Evolutionary conservation across 78 protist genomes (phyloP).

Genomic region (Fonticula alba): DNA sequence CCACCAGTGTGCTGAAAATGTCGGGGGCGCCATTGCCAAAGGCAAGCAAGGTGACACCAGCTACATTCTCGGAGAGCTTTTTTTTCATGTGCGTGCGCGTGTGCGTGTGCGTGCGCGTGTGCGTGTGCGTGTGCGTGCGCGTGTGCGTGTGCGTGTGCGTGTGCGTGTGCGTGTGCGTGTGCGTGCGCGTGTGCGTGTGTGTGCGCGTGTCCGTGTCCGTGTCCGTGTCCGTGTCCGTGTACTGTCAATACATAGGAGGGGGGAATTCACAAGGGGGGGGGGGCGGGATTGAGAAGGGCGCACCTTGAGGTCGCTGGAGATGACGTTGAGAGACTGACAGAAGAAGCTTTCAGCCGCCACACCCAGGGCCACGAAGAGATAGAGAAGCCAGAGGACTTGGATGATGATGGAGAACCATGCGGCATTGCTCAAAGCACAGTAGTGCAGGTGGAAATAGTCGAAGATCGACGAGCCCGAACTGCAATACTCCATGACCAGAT

Average conservation of each 20-base stretch:
- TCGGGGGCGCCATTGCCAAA: constrained; percentile 46
- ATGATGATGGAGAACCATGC: background rate
- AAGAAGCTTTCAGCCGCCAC: constrained; percentile 3
- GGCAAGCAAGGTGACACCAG: constrained; percentile 38
- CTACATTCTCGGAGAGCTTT: constrained; percentile 19
- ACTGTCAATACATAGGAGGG: too few species aligned
- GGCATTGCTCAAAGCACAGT: background rate
- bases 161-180: too few species aligned
- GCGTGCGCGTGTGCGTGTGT: too few species aligned
- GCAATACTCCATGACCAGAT: too few species aligned
- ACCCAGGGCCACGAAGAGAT: constrained; percentile 4
- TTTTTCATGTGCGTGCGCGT: too few species aligned
- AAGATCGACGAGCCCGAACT: background rate
- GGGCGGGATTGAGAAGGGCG: too few species aligned
- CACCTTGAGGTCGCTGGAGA: background rate
- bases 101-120: too few species aligned
- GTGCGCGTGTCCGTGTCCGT: too few species aligned
- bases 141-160: too few species aligned
- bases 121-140: too few species aligned
- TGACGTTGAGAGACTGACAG: constrained; percentile 6
- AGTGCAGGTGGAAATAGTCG: constrained; percentile 8
- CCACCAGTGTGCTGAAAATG: constrained; percentile 3
- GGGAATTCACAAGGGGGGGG: too few species aligned
- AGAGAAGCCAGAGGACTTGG: background rate
- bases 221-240: too few species aligned